Conservation (phyloP, 345 rosid species). For the Hirschfeldia incana region DNA sequence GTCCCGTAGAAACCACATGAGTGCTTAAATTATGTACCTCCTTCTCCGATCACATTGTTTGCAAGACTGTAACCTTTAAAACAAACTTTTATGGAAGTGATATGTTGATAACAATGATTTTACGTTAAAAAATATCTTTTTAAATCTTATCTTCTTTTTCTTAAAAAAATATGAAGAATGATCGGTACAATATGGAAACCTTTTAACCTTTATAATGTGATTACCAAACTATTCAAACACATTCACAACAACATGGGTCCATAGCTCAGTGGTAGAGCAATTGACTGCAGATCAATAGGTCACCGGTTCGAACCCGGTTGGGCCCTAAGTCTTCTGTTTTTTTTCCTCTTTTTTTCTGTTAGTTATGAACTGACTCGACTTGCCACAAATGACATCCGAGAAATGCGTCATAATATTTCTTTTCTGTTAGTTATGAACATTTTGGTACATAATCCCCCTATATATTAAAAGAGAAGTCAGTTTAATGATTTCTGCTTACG, state of each 20-base stretch:
- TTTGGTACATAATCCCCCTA: too few relatives aligned
- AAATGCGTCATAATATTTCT: neutral
- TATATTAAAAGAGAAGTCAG: too few relatives aligned
- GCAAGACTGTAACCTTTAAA: neutral
- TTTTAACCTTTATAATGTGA: neutral
- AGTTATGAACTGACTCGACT: neutral
- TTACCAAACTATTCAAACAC: neutral
- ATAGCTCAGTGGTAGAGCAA: slow-evolving; percentile 95
- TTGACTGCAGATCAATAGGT: slow-evolving; percentile 92
- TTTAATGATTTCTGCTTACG: too few relatives aligned
- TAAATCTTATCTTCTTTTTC: too few relatives aligned
- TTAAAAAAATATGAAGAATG: too few relatives aligned
- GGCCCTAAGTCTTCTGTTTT: slow-evolving; percentile 23
- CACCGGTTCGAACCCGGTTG: slow-evolving; percentile 60
- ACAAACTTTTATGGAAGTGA: neutral
- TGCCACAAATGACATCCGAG: neutral
- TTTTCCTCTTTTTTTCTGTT: neutral
- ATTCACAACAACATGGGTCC: slow-evolving; percentile 40
- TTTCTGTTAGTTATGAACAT: neutral
- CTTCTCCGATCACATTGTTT: too few relatives aligned
- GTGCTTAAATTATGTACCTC: too few relatives aligned
- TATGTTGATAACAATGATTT: neutral
- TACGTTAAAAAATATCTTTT: neutral
- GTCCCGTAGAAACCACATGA: too few relatives aligned
- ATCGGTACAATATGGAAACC: too few relatives aligned